Conservation (phyloP, 371 early-diverging fungal genomes). For the Sporodiniella umbellata region DNA sequence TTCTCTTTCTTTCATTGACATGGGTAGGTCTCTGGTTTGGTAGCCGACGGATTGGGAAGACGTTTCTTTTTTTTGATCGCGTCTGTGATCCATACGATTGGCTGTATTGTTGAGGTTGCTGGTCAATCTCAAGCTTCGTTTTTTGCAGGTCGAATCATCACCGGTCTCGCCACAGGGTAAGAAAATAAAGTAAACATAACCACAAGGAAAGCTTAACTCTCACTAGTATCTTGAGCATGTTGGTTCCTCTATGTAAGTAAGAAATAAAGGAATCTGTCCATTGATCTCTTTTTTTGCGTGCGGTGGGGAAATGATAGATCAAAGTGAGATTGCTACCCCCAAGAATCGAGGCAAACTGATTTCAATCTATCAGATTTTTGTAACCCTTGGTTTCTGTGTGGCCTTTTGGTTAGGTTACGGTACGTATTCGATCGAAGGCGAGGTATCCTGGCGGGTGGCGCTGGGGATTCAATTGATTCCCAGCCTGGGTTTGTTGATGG, state of each 20-base stretch:
- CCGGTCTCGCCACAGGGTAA: conserved; percentile 64
- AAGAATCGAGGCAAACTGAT: conserved; percentile 85
- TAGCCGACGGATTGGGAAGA: conserved; percentile 37
- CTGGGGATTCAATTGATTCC: conserved; percentile 78
- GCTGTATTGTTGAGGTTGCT: conserved; percentile 65
- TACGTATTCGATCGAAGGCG: conserved; percentile 13
- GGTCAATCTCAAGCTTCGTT: conserved; percentile 49
- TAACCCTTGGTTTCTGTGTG: conserved; percentile 61
- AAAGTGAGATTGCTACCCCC: conserved; percentile 85
- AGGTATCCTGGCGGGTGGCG: conserved; percentile 59
- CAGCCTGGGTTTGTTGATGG: conserved; percentile 57
- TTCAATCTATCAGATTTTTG: conserved; percentile 87
- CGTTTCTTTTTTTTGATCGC: conserved; percentile 44
- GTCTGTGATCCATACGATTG: conserved; percentile 64
- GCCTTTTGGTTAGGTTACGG: conserved; percentile 44
- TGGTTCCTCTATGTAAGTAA: conserved; percentile 44
- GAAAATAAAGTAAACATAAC: neutral
- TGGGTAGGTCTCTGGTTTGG: conserved; percentile 31
- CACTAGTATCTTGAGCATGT: conserved; percentile 31
- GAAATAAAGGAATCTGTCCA: too few relatives aligned
- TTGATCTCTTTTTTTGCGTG: too few relatives aligned
- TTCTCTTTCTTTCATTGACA: conserved; percentile 45
- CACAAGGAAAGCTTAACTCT: neutral
- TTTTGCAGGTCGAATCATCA: conserved; percentile 69
- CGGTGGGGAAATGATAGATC: conserved; percentile 57